Base-by-base conservation (phyloP, 1,284 basidiomycete genomes). In the Fistulina hepatica region DNA sequence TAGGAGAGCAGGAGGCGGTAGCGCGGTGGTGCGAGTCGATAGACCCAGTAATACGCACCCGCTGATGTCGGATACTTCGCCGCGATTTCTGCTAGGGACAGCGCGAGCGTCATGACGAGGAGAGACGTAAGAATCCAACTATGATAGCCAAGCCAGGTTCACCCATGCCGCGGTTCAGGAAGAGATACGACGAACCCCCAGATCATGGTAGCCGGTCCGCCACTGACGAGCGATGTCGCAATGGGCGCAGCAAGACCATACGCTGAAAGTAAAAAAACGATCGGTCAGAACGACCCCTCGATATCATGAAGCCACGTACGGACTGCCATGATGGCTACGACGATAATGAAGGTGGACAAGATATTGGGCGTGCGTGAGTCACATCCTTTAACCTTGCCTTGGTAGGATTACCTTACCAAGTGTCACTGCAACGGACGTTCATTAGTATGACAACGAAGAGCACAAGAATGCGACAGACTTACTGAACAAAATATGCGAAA, bases 1-100 rank as follows among this genome's bases (percentile, higher is more conserved):
- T 71, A 75, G 6, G 68, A 71, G 3, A 64, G 49, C 3, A 71
- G 34, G 6, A 71, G 50, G 34, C 65, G 57, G 30, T 56, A 57
- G 23, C 51, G 55, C 0, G 65, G 63, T 5, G 69, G 57, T 0
- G 68, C 63, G 5, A 75, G 56, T 19, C 64, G 60, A 48, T 65
- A 74, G 36, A 64, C 67, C 71, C 72, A 74, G 45, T 74, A 75
- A 43, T 73, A 74, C 3, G 71, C 66, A 16, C 71, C 72, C 1
- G 69, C 71, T 1, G 71, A 70, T 2, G 72, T 74, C 0, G 72
- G 71, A 43, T 70, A 74, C 42, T 68, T 68, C 4, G 71, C 68
- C 27, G 65, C 67, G 21, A 73, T 70, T 49, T 75, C 72, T 0
- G 62, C 71, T 3, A 75, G 52, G 6, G 73, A 74, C 3, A 68